Percentiles rank a stretch among this genome's conserved stretches.
phyloP scores from a whole-genome alignment of 140 eudicot species.

The Anethum foeniculum region DNA sequence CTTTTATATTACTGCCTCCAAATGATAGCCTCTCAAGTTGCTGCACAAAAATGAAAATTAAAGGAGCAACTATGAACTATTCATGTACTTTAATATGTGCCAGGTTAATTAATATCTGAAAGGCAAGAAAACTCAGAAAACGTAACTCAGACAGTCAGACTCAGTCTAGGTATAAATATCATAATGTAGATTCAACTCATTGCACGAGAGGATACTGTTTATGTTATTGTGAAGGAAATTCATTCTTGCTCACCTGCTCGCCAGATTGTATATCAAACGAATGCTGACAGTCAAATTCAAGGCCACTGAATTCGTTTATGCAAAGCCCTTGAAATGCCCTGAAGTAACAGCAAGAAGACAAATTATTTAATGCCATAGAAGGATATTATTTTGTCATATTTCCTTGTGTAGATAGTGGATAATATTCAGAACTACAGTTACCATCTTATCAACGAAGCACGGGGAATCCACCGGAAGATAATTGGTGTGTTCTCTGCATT shows the following conservation, averaged over 20 bases:
- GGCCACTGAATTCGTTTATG: constrained; percentile 88
- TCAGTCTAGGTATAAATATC: background rate
- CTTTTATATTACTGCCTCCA: constrained; percentile 57
- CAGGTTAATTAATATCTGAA: background rate
- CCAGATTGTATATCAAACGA: constrained; percentile 85
- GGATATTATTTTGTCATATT: background rate
- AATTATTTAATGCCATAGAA: background rate
- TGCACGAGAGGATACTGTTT: background rate
- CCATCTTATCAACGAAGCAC: constrained; percentile 95
- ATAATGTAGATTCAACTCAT: background rate
- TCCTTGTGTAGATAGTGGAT: background rate
- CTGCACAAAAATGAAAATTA: constrained; percentile 33
- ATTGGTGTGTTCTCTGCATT: constrained; percentile 91
- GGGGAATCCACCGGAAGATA: constrained; percentile 94
- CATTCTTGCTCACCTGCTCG: constrained; percentile 63
- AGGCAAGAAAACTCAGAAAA: background rate
- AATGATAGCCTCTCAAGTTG: constrained; percentile 81
- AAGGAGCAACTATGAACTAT: background rate
- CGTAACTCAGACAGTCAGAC: background rate
- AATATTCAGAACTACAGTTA: constrained; percentile 13
- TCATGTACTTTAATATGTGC: background rate
- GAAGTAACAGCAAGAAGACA: constrained; percentile 17
- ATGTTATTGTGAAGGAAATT: background rate
- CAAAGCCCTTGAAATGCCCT: constrained; percentile 99
- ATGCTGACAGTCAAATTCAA: constrained; percentile 71